A percentile compares a stretch with the other conserved stretches of the same genome.
These are phyloP conservation scores for Ormosia emarginata DNA, from an alignment of 306 rosid species.

Conservation along the genomic window DNA sequence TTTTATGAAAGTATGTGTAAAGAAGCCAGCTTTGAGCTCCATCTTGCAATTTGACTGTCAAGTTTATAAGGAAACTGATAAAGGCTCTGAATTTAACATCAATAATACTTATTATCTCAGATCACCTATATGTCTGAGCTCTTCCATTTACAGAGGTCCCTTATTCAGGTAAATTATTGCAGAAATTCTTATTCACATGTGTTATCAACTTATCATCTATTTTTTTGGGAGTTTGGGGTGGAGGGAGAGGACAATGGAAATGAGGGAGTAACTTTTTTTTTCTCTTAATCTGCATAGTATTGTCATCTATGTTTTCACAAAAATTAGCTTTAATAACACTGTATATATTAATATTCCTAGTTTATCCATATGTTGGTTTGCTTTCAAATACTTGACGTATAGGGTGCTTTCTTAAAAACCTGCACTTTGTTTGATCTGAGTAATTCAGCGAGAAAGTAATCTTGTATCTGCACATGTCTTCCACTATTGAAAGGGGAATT, in stretches of 20 bases:
- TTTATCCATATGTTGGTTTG: background rate
- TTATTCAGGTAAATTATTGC: conserved; percentile 27
- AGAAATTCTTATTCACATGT: background rate
- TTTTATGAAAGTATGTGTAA: conserved; percentile 71
- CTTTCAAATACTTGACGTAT: background rate
- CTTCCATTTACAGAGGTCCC: conserved; percentile 44
- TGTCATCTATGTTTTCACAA: background rate
- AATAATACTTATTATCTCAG: conserved; percentile 43
- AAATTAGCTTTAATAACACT: background rate
- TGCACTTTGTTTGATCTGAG: background rate
- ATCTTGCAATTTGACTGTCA: conserved; percentile 71
- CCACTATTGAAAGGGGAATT: background rate
- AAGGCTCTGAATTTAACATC: conserved; percentile 44
- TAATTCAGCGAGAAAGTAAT: background rate
- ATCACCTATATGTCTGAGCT: conserved; percentile 22
- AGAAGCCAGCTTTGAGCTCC: conserved; percentile 59
- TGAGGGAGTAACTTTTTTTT: background rate
- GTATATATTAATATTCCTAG: background rate
- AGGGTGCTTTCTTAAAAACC: background rate
- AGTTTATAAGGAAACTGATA: conserved; percentile 26
- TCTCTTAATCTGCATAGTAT: background rate
- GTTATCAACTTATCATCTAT: background rate
- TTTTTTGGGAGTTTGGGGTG: background rate
- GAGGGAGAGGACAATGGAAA: background rate
- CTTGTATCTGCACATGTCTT: background rate